Evolutionary conservation across 177 flowering plant genomes (phyloP).

Genomic region (Vitis hybrid): DNA sequence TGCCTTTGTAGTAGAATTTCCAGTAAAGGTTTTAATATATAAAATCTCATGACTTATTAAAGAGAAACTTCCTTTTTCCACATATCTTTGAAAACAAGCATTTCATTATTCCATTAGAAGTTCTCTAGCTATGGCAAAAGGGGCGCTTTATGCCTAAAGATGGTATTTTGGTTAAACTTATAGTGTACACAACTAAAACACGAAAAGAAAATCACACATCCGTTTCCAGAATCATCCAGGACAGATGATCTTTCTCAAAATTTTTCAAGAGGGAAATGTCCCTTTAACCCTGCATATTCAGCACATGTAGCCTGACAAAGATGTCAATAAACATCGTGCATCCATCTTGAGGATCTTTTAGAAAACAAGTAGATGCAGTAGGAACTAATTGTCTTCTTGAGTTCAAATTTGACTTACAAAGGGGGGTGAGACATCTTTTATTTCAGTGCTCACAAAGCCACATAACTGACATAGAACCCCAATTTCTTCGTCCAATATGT

Average conservation of each 20-base stretch:
- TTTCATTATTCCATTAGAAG: too few species aligned
- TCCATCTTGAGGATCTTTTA: background rate
- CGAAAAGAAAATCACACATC: background rate
- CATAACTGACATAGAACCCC: constrained; percentile 71
- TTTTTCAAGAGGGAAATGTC: background rate
- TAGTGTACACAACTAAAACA: background rate
- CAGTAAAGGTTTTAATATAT: too few species aligned
- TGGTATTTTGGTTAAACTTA: too few species aligned
- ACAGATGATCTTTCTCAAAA: background rate
- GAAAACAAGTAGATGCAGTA: background rate
- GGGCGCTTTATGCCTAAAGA: too few species aligned
- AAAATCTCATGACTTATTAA: too few species aligned
- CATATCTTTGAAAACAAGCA: too few species aligned
- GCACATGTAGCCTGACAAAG: background rate
- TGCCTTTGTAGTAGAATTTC: too few species aligned
- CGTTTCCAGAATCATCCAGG: background rate
- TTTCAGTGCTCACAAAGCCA: constrained; percentile 60
- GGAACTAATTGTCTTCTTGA: background rate
- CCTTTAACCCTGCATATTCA: constrained; percentile 3
- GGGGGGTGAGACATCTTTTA: constrained; percentile 59
- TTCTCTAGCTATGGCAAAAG: too few species aligned
- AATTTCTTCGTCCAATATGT: constrained; percentile 70
- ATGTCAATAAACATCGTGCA: background rate
- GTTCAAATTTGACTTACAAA: constrained; percentile 61
- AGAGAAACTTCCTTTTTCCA: too few species aligned